Conservation (phyloP, 441 rosid genomes). For the Populus tomentosa region DNA sequence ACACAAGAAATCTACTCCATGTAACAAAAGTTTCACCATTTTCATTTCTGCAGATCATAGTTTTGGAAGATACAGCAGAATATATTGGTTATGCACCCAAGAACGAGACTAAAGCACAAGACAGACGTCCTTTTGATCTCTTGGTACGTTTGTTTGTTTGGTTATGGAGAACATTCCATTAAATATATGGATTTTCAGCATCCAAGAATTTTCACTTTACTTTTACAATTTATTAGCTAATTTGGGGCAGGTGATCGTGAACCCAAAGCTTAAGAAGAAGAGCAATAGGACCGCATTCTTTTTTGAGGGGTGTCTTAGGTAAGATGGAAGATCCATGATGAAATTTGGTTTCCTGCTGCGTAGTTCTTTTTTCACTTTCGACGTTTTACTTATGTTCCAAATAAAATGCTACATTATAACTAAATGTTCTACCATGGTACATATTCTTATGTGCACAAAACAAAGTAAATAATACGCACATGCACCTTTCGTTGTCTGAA, state of each 20-base stretch:
- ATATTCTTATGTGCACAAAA: background rate
- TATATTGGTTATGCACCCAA: conserved; percentile 75
- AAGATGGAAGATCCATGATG: conserved; percentile 4
- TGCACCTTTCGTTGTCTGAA: background rate
- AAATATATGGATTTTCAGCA: conserved; percentile 1
- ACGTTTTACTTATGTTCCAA: background rate
- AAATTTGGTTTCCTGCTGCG: background rate
- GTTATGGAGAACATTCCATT: background rate
- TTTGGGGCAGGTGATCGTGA: conserved; percentile 74
- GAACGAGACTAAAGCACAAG: conserved; percentile 63
- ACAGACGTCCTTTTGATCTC: conserved; percentile 77
- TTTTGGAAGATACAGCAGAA: conserved; percentile 84
- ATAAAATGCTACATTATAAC: background rate
- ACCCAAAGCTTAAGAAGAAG: conserved; percentile 68
- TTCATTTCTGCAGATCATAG: conserved; percentile 55
- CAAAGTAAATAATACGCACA: background rate
- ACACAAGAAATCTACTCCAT: background rate
- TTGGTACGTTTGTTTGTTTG: conserved; percentile 42
- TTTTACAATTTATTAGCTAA: conserved; percentile 28
- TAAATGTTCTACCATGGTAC: background rate
- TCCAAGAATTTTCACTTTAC: conserved; percentile 18
- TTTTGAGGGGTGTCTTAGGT: conserved; percentile 89
- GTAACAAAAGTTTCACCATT: background rate
- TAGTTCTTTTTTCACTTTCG: background rate
- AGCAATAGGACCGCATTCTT: conserved; percentile 63